Evolutionary conservation across 371 early-diverging fungal genomes (phyloP).

Genomic region (Basidiobolus meristosporus): DNA sequence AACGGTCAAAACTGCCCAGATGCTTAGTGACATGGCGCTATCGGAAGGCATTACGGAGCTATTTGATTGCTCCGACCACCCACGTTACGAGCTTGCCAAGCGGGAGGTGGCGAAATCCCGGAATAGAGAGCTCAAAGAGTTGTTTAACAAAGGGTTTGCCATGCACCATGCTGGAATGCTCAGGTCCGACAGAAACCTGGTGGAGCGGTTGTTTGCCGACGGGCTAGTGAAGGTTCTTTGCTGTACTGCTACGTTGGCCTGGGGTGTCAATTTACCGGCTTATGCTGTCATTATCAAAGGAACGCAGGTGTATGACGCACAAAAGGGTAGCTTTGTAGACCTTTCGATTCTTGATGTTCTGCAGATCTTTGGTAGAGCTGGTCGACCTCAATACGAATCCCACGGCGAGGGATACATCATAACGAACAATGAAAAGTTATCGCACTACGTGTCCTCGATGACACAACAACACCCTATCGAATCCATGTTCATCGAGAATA

Average conservation of each 20-base stretch:
- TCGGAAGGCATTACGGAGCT: conserved; percentile 20
- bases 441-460: conserved; percentile 87
- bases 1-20: conserved; percentile 80
- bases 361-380: conserved; percentile 99
- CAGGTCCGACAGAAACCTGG: conserved; percentile 68
- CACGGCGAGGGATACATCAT: conserved; percentile 82
- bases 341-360: conserved; percentile 89
- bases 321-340: conserved; percentile 82
- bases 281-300: conserved; percentile 98
- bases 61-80: conserved; percentile 16
- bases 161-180: conserved; percentile 98
- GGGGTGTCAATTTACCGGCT: conserved; percentile 99
- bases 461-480: conserved; percentile 96
- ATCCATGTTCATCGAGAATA: conserved; percentile 63
- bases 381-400: conserved; percentile 88
- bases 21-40: conserved; percentile 53
- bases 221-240: conserved; percentile 84
- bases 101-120: conserved; percentile 33
- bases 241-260: conserved; percentile 98
- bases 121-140: conserved; percentile 71
- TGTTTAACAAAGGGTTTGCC: conserved; percentile 71
- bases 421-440: conserved; percentile 79
- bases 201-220: conserved; percentile 81
- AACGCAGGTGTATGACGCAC: conserved; percentile 89
- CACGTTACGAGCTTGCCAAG: conserved; percentile 9